These are phyloP conservation scores for Cornus kousa DNA, from an alignment of 148 eudicot species.

Conservation along the genomic window DNA sequence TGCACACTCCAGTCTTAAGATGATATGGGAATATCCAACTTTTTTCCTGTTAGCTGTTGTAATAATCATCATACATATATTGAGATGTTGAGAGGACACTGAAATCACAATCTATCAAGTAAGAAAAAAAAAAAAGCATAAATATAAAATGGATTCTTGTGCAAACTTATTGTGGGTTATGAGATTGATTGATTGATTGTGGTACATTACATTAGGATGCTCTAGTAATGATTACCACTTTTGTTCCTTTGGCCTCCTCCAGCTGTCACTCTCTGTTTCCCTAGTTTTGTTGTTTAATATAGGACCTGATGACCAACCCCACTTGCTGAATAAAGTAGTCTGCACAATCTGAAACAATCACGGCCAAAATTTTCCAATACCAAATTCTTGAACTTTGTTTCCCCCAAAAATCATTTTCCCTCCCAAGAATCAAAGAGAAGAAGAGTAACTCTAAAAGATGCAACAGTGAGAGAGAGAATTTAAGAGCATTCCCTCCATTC, in stretches of 20 bases:
- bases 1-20: slow-evolving; percentile 53
- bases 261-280: slow-evolving; percentile 45
- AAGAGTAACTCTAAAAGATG: too few relatives aligned
- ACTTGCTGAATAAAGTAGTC: slow-evolving; percentile 43
- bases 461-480: too few relatives aligned
- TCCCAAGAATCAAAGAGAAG: not conserved
- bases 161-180: slow-evolving; percentile 1
- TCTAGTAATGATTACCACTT: slow-evolving; percentile 51
- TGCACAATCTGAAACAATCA: slow-evolving; percentile 23
- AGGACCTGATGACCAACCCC: slow-evolving; percentile 13
- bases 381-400: not conserved
- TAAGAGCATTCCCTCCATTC: not conserved
- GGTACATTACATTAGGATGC: slow-evolving; percentile 8
- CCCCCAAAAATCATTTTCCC: not conserved
- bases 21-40: slow-evolving; percentile 48
- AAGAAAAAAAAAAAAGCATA: not conserved
- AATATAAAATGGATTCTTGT: slow-evolving; percentile 5
- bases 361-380: not conserved
- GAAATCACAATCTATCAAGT: slow-evolving; percentile 17
- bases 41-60: slow-evolving; percentile 24
- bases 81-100: slow-evolving; percentile 41
- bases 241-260: slow-evolving; percentile 48
- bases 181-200: slow-evolving; percentile 30
- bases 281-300: slow-evolving; percentile 8
- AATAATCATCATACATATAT: slow-evolving; percentile 13